Conservation (phyloP, 768 basidiomycete genomes). For the Agaricus subrufescens region DNA sequence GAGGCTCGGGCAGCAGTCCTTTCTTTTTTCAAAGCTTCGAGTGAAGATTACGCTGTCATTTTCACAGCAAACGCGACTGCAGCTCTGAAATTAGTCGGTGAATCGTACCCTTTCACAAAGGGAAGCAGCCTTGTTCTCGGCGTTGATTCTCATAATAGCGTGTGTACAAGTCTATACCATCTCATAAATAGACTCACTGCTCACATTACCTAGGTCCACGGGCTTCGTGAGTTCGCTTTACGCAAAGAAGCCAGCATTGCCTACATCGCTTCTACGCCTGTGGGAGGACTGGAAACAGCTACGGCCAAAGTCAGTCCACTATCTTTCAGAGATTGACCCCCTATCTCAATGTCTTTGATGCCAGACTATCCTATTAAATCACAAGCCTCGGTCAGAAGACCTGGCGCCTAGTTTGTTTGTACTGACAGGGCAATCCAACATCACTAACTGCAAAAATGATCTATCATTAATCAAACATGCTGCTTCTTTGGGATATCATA, state of each 20-base stretch:
- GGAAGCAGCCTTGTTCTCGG: constrained; percentile 64
- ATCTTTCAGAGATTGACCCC: not conserved
- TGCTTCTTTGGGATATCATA: constrained; percentile 63
- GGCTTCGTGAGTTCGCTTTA: constrained; percentile 68
- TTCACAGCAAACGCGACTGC: constrained; percentile 80
- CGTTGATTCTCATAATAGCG: constrained; percentile 79
- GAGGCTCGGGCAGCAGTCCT: constrained; percentile 73
- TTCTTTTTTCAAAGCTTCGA: constrained; percentile 69
- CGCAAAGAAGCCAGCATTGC: constrained; percentile 49
- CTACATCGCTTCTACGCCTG: constrained; percentile 61
- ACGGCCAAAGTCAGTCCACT: constrained; percentile 63
- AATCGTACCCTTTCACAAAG: constrained; percentile 66
- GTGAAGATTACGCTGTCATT: constrained; percentile 71
- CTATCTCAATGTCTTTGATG: not conserved
- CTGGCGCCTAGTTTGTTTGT: constrained; percentile 61
- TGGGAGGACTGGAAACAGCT: constrained; percentile 59
- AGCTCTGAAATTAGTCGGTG: constrained; percentile 78
- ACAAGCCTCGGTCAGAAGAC: constrained; percentile 40
- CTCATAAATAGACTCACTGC: not conserved
- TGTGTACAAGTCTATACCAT: constrained; percentile 22
- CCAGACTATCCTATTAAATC: constrained; percentile 50
- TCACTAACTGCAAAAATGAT: constrained; percentile 70
- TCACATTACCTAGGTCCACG: constrained; percentile 42
- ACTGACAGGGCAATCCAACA: constrained; percentile 78
- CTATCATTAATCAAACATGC: constrained; percentile 64